A percentile compares a stretch with the other conserved stretches of the same genome.
phyloP scores from a whole-genome alignment of 2,329 filamentous ascomycete species.

The Endocalyx cinctus region DNA sequence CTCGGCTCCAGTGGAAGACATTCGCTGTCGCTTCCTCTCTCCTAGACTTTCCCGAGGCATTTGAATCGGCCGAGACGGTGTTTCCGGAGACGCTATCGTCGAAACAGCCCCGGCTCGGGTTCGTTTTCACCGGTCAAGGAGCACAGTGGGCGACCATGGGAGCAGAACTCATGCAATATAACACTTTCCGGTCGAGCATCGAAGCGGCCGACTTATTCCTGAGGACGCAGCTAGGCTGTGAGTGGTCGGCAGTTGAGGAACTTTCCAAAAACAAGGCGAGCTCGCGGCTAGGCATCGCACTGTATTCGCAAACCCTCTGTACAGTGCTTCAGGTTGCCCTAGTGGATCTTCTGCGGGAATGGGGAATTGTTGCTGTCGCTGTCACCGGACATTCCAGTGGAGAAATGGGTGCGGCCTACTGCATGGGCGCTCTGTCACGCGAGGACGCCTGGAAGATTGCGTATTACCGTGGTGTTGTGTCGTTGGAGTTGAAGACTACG shows the following conservation, averaged over 20 bases:
- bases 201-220: constrained; percentile 2
- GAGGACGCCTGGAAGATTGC: neutral
- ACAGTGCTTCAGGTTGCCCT: constrained; percentile 9
- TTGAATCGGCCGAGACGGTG: neutral
- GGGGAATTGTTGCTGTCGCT: constrained; percentile 1
- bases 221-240: neutral
- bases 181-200: neutral
- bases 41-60: neutral
- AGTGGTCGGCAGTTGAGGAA: constrained; percentile 2
- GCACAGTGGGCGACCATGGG: constrained; percentile 5
- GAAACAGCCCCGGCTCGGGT: constrained; percentile 1
- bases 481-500: neutral
- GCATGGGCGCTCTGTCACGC: constrained; percentile 3
- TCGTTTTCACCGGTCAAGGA: constrained; percentile 10
- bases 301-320: constrained; percentile 4
- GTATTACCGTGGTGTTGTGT: constrained; percentile 7
- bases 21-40: neutral
- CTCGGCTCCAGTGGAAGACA: neutral
- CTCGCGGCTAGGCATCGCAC: constrained; percentile 2
- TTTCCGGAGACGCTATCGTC: too few relatives aligned
- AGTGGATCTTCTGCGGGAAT: constrained; percentile 5
- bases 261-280: constrained; percentile 1
- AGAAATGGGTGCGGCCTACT: constrained; percentile 10
- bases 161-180: neutral
- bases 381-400: constrained; percentile 9